Base-by-base conservation (phyloP, 2,329 filamentous ascomycete species). In the Arthrobotrys megalospora region DNA sequence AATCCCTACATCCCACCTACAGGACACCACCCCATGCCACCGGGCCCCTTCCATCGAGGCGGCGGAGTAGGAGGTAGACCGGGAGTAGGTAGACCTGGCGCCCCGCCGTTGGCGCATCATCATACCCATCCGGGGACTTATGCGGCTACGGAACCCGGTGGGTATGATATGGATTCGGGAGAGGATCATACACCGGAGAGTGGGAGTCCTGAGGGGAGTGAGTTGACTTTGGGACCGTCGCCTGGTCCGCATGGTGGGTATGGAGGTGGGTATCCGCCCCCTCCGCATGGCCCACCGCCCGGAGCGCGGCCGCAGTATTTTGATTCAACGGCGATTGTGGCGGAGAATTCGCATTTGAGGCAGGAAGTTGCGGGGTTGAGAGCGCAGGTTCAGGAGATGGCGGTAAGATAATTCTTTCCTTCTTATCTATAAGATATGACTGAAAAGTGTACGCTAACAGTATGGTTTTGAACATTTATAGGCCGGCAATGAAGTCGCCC, bases 141-240 rank as follows among this genome's bases (percentile, higher is more conserved):
- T 14, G 41, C 76, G 10, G 63, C 76, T 8, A 69, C 76, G 21
- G 69, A 75, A 62, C 65, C 73, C 21, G 76, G 69, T 36, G 72
- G 38, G 0, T 79, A 69, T 45, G 76, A 79, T 53, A 34, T 79
- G 47, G 76, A 79, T 21, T 79, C 76, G 1, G 76, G 69, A 19
- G 76, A 79, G 36, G 76, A 79, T 52, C 28, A 63, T 32, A 72
- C 75, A 28, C 67, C 67, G 3, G 76, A 79, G 28, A 79, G 76
- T 66, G 76, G 76, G 34, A 79, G 69, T 60, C 64, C 76, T n/a
- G 76, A 73, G 21, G 67, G 63, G 14, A 79, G 68, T 38, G 73
- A 77, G 24, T 28, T 77, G 58, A 71, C 73, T 3, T 21, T 52
- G 3, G 65, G 65, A 16, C 72, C 43, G 12, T 58, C 67, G n/a